phyloP scores from a whole-genome alignment of 441 rosid species.

The Isatis lusitanica region DNA sequence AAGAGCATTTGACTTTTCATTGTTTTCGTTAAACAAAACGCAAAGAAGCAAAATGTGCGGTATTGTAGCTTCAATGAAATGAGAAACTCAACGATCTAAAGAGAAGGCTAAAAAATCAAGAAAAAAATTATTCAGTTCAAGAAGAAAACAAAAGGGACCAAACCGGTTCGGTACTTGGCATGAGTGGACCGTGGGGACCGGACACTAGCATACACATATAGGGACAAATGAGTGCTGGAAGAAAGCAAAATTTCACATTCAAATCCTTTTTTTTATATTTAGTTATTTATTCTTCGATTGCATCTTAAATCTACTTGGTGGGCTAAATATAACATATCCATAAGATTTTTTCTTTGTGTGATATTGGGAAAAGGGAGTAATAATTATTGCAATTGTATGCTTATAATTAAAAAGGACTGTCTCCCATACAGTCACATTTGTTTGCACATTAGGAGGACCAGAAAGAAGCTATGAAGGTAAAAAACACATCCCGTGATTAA shows the following conservation, averaged over 20 bases:
- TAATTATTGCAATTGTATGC: constrained; percentile 37
- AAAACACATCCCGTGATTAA: constrained; percentile 40
- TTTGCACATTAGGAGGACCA: constrained; percentile 34
- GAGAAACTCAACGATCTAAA: not conserved
- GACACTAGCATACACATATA: constrained; percentile 26
- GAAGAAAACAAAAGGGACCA: constrained; percentile 33
- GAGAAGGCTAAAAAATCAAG: constrained; percentile 15
- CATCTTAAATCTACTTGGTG: constrained; percentile 2
- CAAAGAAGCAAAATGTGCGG: no score
- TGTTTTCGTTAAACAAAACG: no score
- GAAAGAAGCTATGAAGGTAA: constrained; percentile 24
- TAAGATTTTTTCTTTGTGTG: constrained; percentile 3
- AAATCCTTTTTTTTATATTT: constrained; percentile 9
- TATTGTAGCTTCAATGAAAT: no score
- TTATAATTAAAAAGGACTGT: constrained; percentile 37
- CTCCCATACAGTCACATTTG: constrained; percentile 34
- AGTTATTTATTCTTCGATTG: constrained; percentile 10
- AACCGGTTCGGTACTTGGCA: constrained; percentile 37
- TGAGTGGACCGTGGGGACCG: constrained; percentile 40
- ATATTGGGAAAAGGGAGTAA: constrained; percentile 30
- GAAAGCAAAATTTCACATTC: constrained; percentile 35
- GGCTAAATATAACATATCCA: constrained; percentile 18
- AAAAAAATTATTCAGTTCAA: not conserved
- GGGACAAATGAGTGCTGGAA: constrained; percentile 33
- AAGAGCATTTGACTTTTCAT: no score